Evolutionary conservation across 345 rosid species (phyloP).

Genomic region (Syzygium aqueum): DNA sequence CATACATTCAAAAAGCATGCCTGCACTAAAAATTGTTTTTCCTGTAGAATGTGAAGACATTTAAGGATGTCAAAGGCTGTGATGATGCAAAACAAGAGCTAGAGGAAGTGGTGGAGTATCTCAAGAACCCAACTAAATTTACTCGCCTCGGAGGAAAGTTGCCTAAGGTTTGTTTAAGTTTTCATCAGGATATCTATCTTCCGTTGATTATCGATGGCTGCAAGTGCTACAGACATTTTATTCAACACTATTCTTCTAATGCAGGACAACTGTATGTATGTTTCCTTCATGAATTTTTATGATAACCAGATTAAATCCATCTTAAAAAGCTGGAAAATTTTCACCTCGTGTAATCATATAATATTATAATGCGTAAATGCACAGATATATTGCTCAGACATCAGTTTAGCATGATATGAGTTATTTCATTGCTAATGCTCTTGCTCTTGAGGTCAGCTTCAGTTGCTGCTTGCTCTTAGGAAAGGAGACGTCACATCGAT

Average conservation of each 20-base stretch:
- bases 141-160: conserved; percentile 98
- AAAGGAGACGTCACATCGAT: not conserved
- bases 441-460: not conserved
- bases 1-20: not conserved
- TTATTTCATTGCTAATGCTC: not conserved
- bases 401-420: not conserved
- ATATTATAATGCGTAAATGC: not conserved
- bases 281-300: not conserved
- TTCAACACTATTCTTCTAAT: not conserved
- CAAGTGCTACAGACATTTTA: not conserved
- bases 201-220: not conserved
- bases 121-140: conserved; percentile 85
- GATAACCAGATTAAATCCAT: not conserved
- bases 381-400: not conserved
- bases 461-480: not conserved
- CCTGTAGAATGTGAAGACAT: conserved; percentile 90
- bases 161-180: conserved; percentile 71
- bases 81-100: conserved; percentile 99
- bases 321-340: not conserved
- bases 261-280: not conserved
- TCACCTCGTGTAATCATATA: not conserved
- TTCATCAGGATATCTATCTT: not conserved
- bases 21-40: conserved; percentile 3
- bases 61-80: conserved; percentile 99
- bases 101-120: conserved; percentile 96